Base-by-base conservation (phyloP, 2,329 filamentous ascomycete species). In the Pseudocercospora fijiensis region DNA sequence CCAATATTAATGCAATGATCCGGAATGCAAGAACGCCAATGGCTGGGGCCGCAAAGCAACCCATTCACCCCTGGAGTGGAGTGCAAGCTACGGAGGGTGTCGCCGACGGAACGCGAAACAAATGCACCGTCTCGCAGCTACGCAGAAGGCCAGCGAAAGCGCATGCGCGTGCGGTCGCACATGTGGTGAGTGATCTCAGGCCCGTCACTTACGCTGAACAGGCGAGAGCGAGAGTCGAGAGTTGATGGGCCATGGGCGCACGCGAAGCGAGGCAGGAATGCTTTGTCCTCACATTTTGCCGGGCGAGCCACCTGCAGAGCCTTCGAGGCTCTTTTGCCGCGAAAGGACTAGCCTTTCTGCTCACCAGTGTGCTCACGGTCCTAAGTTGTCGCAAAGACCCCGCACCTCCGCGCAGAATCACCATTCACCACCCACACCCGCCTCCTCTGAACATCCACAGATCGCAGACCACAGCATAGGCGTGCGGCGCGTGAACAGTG, bases 371-470 rank as follows among this genome's bases (percentile, higher is more conserved):
- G 10, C 13, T 24, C 18, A 18, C 41, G 10, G 7, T 18, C 18
- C n/a, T n/a, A n/a, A n/a, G 41, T 18, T 37, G 16, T 22, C 20
- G 43, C 45, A 20, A 24, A 22, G 20, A 52, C 24, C 49, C 20
- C 49, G 24, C 49, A 26, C 20, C 49, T 26, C 20, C 49, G 37
- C 11, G 96, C 79, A 93, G 92, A 70, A 90, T 96, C 74, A 90
- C 91, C 74, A 92, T 96, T 83, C 86, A 89, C 78, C 94, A 90
- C 79, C 96, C 49, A 22, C 49, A 27, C 49, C 49, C 20, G 49
- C 49, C 49, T 52, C 27, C 49, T 52, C 49, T n/a, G 49, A 22
- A 47, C 33, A 55, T 37, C 58, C 47, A 33, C 47, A 60, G 61
- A 57, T 58, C 57, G 28, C 61, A 45, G 24, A 52, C 60, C 41